Conservation (phyloP, 2,329 filamentous ascomycete genomes). For the Ambrosiella beaveri region DNA sequence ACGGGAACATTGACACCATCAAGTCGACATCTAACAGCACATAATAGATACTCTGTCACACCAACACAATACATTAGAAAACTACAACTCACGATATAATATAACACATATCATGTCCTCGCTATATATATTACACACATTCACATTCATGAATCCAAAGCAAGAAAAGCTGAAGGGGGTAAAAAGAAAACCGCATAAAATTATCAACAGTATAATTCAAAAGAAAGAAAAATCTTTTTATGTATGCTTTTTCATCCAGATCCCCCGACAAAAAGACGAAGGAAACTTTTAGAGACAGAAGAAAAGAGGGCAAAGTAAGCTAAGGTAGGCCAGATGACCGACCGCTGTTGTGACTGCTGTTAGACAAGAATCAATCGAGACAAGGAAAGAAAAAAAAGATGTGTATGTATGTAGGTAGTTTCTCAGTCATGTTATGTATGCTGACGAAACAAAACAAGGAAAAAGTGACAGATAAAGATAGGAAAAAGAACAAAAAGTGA, state of each 20-base stretch:
- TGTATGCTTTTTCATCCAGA: conserved; percentile 2
- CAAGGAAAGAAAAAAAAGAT: conserved; percentile 8
- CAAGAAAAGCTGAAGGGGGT: background rate
- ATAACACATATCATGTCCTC: too few species aligned
- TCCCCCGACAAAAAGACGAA: background rate
- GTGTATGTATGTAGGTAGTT: conserved; percentile 12
- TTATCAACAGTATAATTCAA: background rate
- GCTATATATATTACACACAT: background rate
- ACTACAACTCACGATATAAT: too few species aligned
- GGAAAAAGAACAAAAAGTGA: conserved; percentile 17
- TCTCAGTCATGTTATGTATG: conserved; percentile 10
- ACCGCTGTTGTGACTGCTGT: background rate
- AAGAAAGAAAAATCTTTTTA: background rate
- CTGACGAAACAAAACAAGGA: conserved; percentile 16
- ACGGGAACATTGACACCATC: too few species aligned
- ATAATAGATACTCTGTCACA: too few species aligned
- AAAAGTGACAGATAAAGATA: conserved; percentile 17
- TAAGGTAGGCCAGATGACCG: conserved; percentile 16
- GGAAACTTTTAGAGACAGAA: background rate
- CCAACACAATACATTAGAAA: too few species aligned
- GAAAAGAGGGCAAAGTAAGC: conserved; percentile 15
- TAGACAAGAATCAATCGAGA: conserved; percentile 4
- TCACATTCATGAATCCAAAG: background rate
- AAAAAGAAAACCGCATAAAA: background rate
- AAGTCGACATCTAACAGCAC: too few species aligned